Evolutionary conservation across 1,284 basidiomycete species (phyloP).

Genomic region (Cryptococcus sp.): DNA sequence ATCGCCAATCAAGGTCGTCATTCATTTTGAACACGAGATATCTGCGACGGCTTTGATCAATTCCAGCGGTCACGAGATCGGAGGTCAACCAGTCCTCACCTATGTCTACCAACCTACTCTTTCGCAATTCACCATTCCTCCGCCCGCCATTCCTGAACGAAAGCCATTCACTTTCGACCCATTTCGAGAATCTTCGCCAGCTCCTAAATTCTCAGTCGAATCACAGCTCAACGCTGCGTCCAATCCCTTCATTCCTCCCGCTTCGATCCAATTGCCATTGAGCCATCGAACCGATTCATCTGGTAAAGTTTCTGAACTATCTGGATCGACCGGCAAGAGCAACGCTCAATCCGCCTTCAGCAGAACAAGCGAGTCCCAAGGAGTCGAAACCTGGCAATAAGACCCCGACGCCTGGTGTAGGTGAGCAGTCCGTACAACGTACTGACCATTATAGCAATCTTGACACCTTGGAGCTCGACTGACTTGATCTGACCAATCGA

Average conservation of each 20-base stretch:
- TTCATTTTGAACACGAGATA: constrained; percentile 32
- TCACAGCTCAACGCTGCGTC: constrained; percentile 21
- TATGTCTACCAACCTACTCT: constrained; percentile 4
- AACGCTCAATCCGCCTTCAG: not conserved
- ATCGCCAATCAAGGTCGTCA: constrained; percentile 18
- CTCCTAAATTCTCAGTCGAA: not conserved
- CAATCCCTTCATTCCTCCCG: constrained; percentile 21
- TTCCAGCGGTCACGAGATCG: constrained; percentile 29
- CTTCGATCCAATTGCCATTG: not conserved
- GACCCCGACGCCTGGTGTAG: no score
- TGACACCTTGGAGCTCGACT: no score
- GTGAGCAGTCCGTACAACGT: no score
- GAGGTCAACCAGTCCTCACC: constrained; percentile 21
- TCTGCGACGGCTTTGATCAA: constrained; percentile 29
- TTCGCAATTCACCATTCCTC: not conserved
- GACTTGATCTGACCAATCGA: no score
- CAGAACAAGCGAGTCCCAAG: no score
- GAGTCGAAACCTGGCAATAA: no score
- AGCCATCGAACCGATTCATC: no score
- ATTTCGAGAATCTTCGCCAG: constrained; percentile 3
- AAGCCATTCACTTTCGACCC: constrained; percentile 12
- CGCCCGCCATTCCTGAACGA: not conserved
- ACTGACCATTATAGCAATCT: no score
- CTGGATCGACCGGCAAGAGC: constrained; percentile 1
- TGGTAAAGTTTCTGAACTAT: not conserved